Evolutionary conservation across 441 rosid genomes (phyloP).

Genomic region (Euphorbia celastroides): DNA sequence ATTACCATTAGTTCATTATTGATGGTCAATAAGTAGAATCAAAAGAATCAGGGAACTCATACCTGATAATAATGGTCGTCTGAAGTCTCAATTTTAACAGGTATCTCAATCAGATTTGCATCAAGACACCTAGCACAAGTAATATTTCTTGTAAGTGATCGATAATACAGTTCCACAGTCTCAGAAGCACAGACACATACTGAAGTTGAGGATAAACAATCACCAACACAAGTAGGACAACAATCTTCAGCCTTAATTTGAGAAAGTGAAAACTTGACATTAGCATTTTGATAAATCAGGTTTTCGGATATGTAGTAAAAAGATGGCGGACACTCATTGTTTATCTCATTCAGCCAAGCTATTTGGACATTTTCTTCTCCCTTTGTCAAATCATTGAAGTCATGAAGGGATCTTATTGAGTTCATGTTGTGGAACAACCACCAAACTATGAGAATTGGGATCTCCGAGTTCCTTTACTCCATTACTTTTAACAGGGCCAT

Average conservation of each 20-base stretch:
- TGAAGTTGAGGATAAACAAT: constrained; percentile 53
- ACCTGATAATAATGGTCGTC: constrained; percentile 81
- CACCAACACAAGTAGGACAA: constrained; percentile 60
- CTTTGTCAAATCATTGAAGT: constrained; percentile 50
- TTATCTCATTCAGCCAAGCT: constrained; percentile 73
- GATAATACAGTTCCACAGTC: constrained; percentile 30
- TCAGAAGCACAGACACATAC: constrained; percentile 56
- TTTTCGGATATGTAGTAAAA: constrained; percentile 62
- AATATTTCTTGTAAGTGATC: constrained; percentile 9
- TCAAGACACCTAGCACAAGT: constrained; percentile 58
- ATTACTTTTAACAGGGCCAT: constrained; percentile 23
- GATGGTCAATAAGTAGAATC: background rate
- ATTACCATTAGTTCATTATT: background rate
- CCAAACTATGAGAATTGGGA: constrained; percentile 29
- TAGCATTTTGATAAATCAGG: constrained; percentile 51
- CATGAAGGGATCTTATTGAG: constrained; percentile 38
- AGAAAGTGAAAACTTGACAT: constrained; percentile 53
- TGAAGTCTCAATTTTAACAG: constrained; percentile 78
- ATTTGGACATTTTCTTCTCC: constrained; percentile 70
- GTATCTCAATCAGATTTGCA: constrained; percentile 90
- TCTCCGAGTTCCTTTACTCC: constrained; percentile 22
- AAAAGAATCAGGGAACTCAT: constrained; percentile 20
- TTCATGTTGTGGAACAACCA: constrained; percentile 45
- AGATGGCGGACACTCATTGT: constrained; percentile 42
- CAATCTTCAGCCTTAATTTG: constrained; percentile 47